These are phyloP conservation scores for Apiospora marii DNA, from an alignment of 2,329 filamentous ascomycete genomes.

Conservation along the genomic window DNA sequence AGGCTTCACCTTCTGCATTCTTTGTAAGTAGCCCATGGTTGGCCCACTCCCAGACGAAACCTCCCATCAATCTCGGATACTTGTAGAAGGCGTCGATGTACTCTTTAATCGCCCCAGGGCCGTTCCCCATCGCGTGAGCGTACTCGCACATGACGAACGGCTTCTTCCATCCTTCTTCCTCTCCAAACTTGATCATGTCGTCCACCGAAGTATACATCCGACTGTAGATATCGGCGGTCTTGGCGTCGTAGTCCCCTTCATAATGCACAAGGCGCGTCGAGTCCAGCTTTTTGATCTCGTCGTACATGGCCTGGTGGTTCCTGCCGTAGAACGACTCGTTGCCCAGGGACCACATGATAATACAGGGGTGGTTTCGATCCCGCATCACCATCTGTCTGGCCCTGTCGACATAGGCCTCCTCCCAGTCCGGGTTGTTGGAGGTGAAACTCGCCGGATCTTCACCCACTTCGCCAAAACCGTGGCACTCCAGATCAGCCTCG, in stretches of 20 bases:
- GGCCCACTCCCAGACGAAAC: slow-evolving; percentile 71
- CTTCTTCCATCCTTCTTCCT: slow-evolving; percentile 55
- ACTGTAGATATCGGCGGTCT: slow-evolving; percentile 68
- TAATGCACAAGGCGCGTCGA: slow-evolving; percentile 69
- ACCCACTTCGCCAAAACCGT: slow-evolving; percentile 56
- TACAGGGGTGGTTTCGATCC: slow-evolving; percentile 65
- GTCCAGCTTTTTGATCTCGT: slow-evolving; percentile 66
- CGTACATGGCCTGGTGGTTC: slow-evolving; percentile 74
- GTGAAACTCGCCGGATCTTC: slow-evolving; percentile 57
- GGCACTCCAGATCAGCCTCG: slow-evolving; percentile 63
- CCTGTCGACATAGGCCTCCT: slow-evolving; percentile 71
- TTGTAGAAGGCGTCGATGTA: slow-evolving; percentile 72
- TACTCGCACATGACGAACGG: slow-evolving; percentile 66
- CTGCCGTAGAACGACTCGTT: slow-evolving; percentile 76
- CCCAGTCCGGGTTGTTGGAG: slow-evolving; percentile 68
- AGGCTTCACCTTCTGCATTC: slow-evolving; percentile 52
- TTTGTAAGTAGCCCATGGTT: slow-evolving; percentile 62
- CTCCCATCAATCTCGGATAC: slow-evolving; percentile 67
- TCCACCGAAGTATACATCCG: slow-evolving; percentile 69
- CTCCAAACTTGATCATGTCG: slow-evolving; percentile 49
- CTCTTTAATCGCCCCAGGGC: slow-evolving; percentile 71
- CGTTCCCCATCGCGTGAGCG: slow-evolving; percentile 75
- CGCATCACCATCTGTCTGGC: slow-evolving; percentile 69
- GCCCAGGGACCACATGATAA: slow-evolving; percentile 76
- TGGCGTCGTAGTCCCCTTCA: slow-evolving; percentile 66